These are phyloP conservation scores for Mortierella antarctica DNA, from an alignment of 192 early-diverging fungal species.

Conservation along the genomic window DNA sequence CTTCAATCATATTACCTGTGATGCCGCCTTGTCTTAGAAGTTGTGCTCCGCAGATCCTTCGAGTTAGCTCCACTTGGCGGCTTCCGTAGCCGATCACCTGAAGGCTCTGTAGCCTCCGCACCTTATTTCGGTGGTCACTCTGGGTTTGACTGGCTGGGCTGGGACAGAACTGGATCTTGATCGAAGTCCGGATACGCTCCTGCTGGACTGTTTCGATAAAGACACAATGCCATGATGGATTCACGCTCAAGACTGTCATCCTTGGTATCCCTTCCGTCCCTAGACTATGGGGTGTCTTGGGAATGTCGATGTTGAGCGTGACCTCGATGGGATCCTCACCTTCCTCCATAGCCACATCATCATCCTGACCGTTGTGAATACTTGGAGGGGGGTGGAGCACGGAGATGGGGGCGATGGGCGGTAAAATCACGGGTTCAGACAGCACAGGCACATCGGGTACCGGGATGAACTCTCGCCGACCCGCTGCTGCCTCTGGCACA, in stretches of 20 bases:
- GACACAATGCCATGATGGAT: slow-evolving; percentile 46
- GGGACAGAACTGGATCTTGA: slow-evolving; percentile 39
- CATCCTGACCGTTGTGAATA: neutral
- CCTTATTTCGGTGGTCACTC: slow-evolving; percentile 2
- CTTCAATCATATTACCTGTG: neutral
- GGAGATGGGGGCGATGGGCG: neutral
- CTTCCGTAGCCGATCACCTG: slow-evolving; percentile 43
- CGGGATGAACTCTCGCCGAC: no score
- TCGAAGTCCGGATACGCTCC: slow-evolving; percentile 3
- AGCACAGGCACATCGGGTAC: no score
- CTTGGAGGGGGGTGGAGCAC: no score
- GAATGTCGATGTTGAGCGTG: slow-evolving; percentile 41
- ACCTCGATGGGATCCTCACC: slow-evolving; percentile 29
- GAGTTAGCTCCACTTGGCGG: slow-evolving; percentile 31
- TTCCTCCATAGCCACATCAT: slow-evolving; percentile 7
- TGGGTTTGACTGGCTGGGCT: slow-evolving; percentile 1
- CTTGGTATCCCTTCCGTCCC: slow-evolving; percentile 8
- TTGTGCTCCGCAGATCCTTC: slow-evolving; percentile 20
- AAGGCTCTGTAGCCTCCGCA: slow-evolving; percentile 18
- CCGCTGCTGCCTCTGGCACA: no score
- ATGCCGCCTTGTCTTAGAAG: slow-evolving; percentile 30
- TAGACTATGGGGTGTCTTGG: slow-evolving; percentile 19
- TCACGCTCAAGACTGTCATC: slow-evolving; percentile 30
- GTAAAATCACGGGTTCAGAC: no score
- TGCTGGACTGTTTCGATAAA: slow-evolving; percentile 41